phyloP scores from a whole-genome alignment of 805 yeast species.

The Metschnikowia shivogae region DNA sequence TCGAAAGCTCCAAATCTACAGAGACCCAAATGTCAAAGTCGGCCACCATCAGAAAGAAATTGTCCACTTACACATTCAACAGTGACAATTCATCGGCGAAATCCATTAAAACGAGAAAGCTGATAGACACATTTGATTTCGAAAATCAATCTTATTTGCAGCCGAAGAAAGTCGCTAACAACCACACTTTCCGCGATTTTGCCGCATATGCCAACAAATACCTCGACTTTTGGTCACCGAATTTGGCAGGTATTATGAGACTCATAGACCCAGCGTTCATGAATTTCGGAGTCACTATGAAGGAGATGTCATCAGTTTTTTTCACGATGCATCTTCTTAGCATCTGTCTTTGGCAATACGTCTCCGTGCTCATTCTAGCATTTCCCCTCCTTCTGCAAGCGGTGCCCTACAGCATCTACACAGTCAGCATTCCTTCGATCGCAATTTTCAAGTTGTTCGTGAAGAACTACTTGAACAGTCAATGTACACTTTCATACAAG shows the following conservation, averaged over 20 bases:
- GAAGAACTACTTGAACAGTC: constrained; percentile 14
- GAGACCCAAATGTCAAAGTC: constrained; percentile 1
- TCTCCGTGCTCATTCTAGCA: constrained; percentile 10
- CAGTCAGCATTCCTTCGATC: neutral
- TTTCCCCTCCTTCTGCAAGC: constrained; percentile 4
- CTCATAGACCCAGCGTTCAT: constrained; percentile 16
- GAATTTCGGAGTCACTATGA: constrained; percentile 12
- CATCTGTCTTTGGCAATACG: constrained; percentile 12
- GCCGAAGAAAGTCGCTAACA: constrained; percentile 13
- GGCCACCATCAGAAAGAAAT: constrained; percentile 15
- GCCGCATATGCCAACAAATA: constrained; percentile 18
- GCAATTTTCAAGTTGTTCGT: constrained; percentile 10
- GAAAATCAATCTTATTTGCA: constrained; percentile 10
- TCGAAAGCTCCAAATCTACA: neutral
- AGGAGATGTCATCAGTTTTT: constrained; percentile 7
- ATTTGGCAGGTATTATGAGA: neutral
- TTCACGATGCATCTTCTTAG: constrained; percentile 8
- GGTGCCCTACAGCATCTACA: neutral
- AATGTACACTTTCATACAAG: constrained; percentile 11
- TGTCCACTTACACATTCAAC: constrained; percentile 20
- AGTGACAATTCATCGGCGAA: constrained; percentile 14
- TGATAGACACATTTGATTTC: constrained; percentile 16
- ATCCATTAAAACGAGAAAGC: constrained; percentile 6
- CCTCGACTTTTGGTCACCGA: constrained; percentile 13
- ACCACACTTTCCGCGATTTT: constrained; percentile 23